Conservation (phyloP, 306 rosid genomes). For the Leucaena leucocephala region DNA sequence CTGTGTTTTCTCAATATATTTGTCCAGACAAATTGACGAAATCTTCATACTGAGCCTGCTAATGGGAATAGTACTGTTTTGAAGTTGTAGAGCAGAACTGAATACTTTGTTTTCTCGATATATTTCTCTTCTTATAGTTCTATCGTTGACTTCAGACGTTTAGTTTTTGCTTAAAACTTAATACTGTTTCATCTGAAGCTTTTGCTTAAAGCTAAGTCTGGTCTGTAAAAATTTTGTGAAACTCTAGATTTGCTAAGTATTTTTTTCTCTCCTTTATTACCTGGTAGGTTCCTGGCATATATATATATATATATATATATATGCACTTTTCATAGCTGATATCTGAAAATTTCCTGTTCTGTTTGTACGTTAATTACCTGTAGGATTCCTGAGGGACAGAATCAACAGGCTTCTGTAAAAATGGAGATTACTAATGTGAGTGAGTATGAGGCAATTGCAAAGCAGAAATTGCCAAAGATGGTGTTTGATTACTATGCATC, state of each 20-base stretch:
- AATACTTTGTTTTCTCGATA: background rate
- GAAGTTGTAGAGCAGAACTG: slow-evolving; percentile 6
- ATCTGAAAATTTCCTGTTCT: slow-evolving; percentile 6
- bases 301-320: no score
- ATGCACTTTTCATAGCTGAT: slow-evolving; percentile 3
- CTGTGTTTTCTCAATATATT: background rate
- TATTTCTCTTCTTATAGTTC: background rate
- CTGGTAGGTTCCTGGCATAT: slow-evolving; percentile 12
- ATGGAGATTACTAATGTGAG: slow-evolving; percentile 74
- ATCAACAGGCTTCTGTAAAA: slow-evolving; percentile 26
- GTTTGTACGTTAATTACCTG: slow-evolving; percentile 1
- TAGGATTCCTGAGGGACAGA: slow-evolving; percentile 40
- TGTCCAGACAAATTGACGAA: background rate
- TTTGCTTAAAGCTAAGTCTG: background rate
- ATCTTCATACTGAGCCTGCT: slow-evolving; percentile 12
- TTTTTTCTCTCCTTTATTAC: background rate
- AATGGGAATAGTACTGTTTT: background rate
- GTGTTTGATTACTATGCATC: slow-evolving; percentile 74
- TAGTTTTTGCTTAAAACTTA: slow-evolving; percentile 16
- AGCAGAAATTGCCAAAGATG: slow-evolving; percentile 76
- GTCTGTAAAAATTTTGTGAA: background rate
- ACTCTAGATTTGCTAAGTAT: background rate
- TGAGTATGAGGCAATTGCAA: slow-evolving; percentile 72
- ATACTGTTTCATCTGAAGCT: background rate
- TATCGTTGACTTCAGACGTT: background rate